Base-by-base conservation (phyloP, 805 yeast species). In the Ascoidea rubescens region DNA sequence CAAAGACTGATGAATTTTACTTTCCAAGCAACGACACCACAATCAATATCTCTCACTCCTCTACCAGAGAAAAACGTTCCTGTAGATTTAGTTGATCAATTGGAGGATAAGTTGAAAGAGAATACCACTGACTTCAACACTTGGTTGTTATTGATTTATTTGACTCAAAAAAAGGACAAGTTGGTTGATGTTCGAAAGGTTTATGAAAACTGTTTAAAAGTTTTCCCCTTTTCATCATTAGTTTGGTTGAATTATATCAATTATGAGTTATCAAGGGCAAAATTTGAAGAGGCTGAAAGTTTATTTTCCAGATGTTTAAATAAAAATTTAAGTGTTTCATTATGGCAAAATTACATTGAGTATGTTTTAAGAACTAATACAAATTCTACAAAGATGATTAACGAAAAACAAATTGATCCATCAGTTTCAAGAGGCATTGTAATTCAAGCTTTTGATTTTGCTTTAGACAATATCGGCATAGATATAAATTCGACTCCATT, bases 381-480 rank as follows among this genome's bases (percentile, higher is more conserved):
- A 59, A 77, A 78, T 58, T 73, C 84, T 28, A 21, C 28, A 21
- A 21, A 21, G 28, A 21, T 21, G 28, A 21, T 21, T 21, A 21
- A 21, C 28, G 28, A 21, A 21, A 21, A 21, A 21, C 78, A 84
- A 51, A 83, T 89, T 4, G 95, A 91, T 30, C 93, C 93, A 43
- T 95, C 84, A 62, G 80, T 76, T 56, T 90, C 93, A 0, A 71
- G 93, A 56, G 75, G 81, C 8, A 75, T 78, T 1, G 85, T 90
- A 12, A 71, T 83, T 16, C 84, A 81, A 62, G 95, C 96, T 0
- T 91, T 82, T 63, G 95, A 89, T 55, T 78, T 85, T 62, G 96
- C 95, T 1, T 70, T 86, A 17, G 79, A 75, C 32, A 77, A 80
- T 54, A 87, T 90, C 50, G 96, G 96, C 0, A 67, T 79, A 37